Evolutionary conservation across 2,329 filamentous ascomycete species (phyloP), one percentile per base, ranked within the genome.

Genomic region (Huntiella abstrusa): DNA sequence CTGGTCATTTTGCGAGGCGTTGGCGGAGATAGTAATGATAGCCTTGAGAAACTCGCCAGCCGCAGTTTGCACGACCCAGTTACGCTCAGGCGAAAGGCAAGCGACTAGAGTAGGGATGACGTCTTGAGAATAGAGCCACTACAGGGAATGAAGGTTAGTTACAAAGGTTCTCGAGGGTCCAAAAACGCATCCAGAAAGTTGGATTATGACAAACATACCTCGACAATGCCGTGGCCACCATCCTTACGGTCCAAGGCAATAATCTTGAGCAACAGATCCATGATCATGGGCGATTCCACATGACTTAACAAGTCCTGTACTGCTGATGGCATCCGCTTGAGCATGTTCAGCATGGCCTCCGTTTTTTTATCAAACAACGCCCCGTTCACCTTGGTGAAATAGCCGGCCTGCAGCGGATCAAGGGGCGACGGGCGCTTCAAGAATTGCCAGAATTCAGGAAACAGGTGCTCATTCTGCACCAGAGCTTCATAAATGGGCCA

Each of bases 351-450:
- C 88, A 96, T 98, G 53, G 95, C 88, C 57, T 92, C 84, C 4
- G 92, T 95, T 71, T 96, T 96, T 64, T 91, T 92, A 60, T 96
- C 91, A 47, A 98, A 80, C 15, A 98, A 66, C n/a, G 85, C 83
- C 64, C 98, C 91, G 61, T 96, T 96, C 58, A 98, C 87, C 60
- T 96, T 98, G 47, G 88, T 95, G 60, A 98, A 98, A 60, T 98
- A 98, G 57, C 87, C 87, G 13, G 91, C 88, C 63, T 96, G 88
- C 4, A 95, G 71, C 34, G 88, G 83, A 59, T 96, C 88, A 47
- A 98, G 72, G 2, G 88, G 84, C 8, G 84, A 73, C n/a, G 83
- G 74, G 47, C 79, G 75, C 58, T 81, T 81, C 55, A 98, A 64
- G 60, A 95, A 98, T 41, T 76, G 69, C 91, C 91, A 98, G 61